Evolutionary conservation across 2,329 filamentous ascomycete genomes (phyloP).

Genomic region (Alternaria triticimaculans): DNA sequence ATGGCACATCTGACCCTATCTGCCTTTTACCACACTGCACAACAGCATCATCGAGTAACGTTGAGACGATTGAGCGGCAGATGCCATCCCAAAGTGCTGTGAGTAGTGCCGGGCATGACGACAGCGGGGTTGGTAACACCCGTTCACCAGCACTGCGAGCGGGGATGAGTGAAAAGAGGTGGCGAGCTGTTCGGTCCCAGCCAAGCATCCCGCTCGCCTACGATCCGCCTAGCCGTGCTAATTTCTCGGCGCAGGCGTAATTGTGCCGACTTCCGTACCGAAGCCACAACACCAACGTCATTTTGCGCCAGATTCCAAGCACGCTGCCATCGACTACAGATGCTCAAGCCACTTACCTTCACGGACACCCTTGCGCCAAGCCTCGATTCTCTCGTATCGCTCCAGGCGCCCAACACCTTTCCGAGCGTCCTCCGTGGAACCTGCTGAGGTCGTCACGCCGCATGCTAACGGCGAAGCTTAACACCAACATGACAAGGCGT

Average conservation of each 20-base stretch:
- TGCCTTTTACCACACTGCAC: neutral
- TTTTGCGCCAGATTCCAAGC: conserved; percentile 17
- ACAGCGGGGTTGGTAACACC: conserved; percentile 1
- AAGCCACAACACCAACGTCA: conserved; percentile 22
- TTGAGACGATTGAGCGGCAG: neutral
- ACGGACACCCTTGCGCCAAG: conserved; percentile 22
- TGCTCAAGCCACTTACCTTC: conserved; percentile 12
- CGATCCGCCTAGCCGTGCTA: conserved; percentile 26
- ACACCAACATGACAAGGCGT: conserved; percentile 23
- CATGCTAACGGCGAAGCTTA: conserved; percentile 35
- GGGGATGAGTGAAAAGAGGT: conserved; percentile 1
- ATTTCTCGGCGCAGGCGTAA: conserved; percentile 16
- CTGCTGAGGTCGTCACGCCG: conserved; percentile 17
- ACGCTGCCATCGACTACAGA: conserved; percentile 2
- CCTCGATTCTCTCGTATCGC: conserved; percentile 9
- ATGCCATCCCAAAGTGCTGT: neutral
- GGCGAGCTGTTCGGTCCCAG: neutral
- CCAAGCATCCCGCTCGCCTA: conserved; percentile 21
- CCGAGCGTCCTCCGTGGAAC: conserved; percentile 6
- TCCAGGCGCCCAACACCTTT: neutral
- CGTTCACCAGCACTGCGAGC: neutral
- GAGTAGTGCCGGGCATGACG: conserved; percentile 3
- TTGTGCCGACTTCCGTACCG: conserved; percentile 21
- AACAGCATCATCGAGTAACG: neutral
- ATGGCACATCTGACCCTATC: conserved; percentile 1